These are phyloP conservation scores for Cajanus cajan DNA, from an alignment of 306 rosid species.

Conservation along the genomic window DNA sequence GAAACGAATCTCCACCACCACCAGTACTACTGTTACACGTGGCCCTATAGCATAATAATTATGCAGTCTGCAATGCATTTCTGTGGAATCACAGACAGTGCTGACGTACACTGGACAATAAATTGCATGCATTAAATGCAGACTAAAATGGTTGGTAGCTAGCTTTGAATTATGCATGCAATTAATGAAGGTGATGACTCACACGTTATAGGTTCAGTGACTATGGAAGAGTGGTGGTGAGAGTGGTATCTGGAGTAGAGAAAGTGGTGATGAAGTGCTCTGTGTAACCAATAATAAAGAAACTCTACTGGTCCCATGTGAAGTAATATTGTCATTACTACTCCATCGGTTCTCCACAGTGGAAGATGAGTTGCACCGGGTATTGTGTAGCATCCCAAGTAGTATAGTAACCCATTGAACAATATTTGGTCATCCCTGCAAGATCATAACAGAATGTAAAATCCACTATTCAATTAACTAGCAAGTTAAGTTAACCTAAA, in stretches of 20 bases:
- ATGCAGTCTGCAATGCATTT: background rate
- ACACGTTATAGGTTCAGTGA: conserved; percentile 48
- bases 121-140: background rate
- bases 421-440: conserved; percentile 75
- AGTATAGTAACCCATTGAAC: conserved; percentile 46
- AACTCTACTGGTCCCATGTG: conserved; percentile 74
- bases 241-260: conserved; percentile 75
- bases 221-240: conserved; percentile 51
- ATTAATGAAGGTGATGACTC: background rate
- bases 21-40: background rate
- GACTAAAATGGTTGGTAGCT: background rate
- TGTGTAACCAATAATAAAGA: conserved; percentile 73
- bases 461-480: background rate
- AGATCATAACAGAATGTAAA: background rate
- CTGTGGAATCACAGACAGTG: background rate
- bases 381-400: conserved; percentile 17
- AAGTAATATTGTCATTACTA: conserved; percentile 33
- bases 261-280: conserved; percentile 75
- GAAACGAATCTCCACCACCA: background rate
- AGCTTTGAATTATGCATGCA: background rate
- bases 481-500: too few relatives aligned
- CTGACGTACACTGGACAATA: background rate
- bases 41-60: background rate
- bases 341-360: conserved; percentile 53
- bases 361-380: conserved; percentile 37